Base-by-base conservation (phyloP, 2,329 filamentous ascomycete genomes). In the Hypoxylon sp. region DNA sequence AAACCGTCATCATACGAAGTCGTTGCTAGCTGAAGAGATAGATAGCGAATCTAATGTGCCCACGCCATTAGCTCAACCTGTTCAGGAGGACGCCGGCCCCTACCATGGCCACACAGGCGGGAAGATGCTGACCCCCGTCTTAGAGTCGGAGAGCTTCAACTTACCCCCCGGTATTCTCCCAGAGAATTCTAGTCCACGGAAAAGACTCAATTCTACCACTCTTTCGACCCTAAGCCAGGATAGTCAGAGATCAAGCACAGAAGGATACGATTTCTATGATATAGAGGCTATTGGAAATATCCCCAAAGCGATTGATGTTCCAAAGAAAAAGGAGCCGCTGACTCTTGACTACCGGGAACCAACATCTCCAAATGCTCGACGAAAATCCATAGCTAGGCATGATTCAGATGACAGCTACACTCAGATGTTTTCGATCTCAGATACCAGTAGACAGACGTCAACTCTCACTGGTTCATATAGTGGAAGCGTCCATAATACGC, bases 231-330 rank as follows among this genome's bases (percentile, higher is more conserved):
- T 78, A 19, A 87, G 85, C 73, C 82, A 85, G 32, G 82, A 83
- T 43, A 87, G 84, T 71, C 82, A 85, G 21, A 71, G 79, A n/a
- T 86, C 85, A 11, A 85, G 81, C 73, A 87, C 84, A 1, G 88
- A 90, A 69, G 88, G 88, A 0, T 90, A 90, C 72, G 88, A 90
- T 75, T 90, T 90, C 73, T 90, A 90, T 73, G 89, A 88, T 72
- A 79, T 87, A 28, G 87, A 88, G n/a, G 84, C 75, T 7, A 53
- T 72, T 5, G 78, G 70, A 66, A 75, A 81, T 28, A 76, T 85
- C 60, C 79, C 79, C 52, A 80, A 80, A 48, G 85, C 85, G 5
- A 85, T 89, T 50, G 85, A 89, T 65, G 84, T 88, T 53, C 85
- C 82, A 5, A 80, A 77, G 58, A 81, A 79, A 69, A 80, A 79